Conservation (phyloP, 208 protist genomes). For the Leishmania mexicana region DNA sequence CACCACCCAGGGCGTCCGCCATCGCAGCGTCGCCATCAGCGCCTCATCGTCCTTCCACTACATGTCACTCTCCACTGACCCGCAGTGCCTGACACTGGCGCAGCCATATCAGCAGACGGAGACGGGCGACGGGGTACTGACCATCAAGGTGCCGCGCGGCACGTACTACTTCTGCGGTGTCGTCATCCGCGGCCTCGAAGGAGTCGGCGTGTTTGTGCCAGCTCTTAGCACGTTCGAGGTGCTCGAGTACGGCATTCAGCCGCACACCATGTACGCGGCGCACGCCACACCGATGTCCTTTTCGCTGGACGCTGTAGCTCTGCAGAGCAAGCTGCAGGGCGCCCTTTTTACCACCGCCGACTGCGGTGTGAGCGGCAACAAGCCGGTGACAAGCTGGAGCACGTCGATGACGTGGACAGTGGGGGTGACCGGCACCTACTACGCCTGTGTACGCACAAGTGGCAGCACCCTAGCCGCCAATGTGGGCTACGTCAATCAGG, state of each 20-base stretch:
- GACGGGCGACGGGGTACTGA: slow-evolving; percentile 20
- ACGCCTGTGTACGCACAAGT: slow-evolving; percentile 53
- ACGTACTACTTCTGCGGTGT: slow-evolving; percentile 66
- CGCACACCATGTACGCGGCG: slow-evolving; percentile 57
- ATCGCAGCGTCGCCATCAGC: slow-evolving; percentile 35
- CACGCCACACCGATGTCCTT: slow-evolving; percentile 51
- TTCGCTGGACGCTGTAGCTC: slow-evolving; percentile 41
- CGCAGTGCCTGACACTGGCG: slow-evolving; percentile 40
- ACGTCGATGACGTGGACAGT: slow-evolving; percentile 39
- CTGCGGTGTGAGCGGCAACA: slow-evolving; percentile 22
- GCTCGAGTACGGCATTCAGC: slow-evolving; percentile 63
- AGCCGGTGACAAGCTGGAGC: slow-evolving; percentile 30
- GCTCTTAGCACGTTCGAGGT: slow-evolving; percentile 38
- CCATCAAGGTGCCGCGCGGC: slow-evolving; percentile 45
- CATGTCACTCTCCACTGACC: slow-evolving; percentile 45
- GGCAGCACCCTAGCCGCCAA: slow-evolving; percentile 7
- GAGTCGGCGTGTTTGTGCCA: slow-evolving; percentile 50
- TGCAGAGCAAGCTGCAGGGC: slow-evolving; percentile 24
- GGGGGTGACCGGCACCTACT: slow-evolving; percentile 49
- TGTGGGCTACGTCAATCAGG: slow-evolving; percentile 35
- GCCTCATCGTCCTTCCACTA: slow-evolving; percentile 27
- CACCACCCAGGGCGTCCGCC: slow-evolving; percentile 41
- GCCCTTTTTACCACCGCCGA: slow-evolving; percentile 31
- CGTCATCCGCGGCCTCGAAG: slow-evolving; percentile 18
- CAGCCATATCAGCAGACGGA: slow-evolving; percentile 34